Conservation (phyloP, 352 stramenopile species). For the Phytopythium sindhum region DNA sequence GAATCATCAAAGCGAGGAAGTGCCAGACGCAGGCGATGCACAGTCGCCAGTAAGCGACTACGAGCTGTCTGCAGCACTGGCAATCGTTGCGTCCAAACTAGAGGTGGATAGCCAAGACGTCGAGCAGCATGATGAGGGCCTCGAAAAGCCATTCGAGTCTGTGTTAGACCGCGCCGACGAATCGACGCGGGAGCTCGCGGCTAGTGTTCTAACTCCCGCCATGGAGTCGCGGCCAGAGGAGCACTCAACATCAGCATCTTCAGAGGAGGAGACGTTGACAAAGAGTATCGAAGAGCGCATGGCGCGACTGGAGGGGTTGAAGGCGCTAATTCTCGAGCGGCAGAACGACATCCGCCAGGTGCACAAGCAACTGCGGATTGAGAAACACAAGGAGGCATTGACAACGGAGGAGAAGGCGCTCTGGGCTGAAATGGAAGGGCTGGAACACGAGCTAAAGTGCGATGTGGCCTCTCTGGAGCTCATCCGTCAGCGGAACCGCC, state of each 20-base stretch:
- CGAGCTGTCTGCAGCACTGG: constrained; percentile 15
- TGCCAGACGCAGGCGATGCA: neutral
- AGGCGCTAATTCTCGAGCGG: constrained; percentile 31
- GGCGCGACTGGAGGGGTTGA: constrained; percentile 44
- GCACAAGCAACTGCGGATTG: constrained; percentile 48
- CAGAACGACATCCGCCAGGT: constrained; percentile 38
- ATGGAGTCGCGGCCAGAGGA: neutral
- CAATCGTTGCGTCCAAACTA: constrained; percentile 9
- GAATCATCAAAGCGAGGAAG: neutral
- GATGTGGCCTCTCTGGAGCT: constrained; percentile 43
- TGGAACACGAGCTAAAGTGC: constrained; percentile 31
- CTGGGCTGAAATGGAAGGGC: constrained; percentile 42
- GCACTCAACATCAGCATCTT: neutral
- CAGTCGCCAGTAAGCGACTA: constrained; percentile 5
- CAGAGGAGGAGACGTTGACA: constrained; percentile 35
- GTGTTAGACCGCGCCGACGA: neutral
- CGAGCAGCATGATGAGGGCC: neutral
- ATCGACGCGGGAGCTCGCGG: neutral
- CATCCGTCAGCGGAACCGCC: constrained; percentile 38
- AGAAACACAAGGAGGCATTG: constrained; percentile 45
- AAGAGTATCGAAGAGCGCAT: constrained; percentile 70
- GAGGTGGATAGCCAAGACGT: neutral
- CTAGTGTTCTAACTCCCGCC: neutral
- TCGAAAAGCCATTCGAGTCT: neutral
- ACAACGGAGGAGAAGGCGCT: constrained; percentile 38